Conservation (phyloP, 805 yeast genomes). For the Metschnikowia reukaufii region DNA sequence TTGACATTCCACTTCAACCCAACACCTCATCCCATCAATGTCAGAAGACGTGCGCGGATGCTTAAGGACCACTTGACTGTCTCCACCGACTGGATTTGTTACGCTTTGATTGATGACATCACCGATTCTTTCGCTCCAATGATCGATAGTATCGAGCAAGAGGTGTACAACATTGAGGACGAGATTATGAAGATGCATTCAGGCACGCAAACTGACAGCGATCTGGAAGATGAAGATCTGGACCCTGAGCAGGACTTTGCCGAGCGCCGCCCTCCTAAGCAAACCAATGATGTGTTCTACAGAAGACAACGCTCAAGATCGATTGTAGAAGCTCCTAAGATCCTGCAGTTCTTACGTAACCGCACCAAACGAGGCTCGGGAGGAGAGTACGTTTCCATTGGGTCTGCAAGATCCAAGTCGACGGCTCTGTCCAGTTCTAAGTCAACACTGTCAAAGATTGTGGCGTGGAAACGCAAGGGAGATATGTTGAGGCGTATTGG, state of each 20-base stretch:
- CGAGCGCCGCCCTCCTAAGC: conserved; percentile 13
- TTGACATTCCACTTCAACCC: conserved; percentile 92
- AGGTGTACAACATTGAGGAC: conserved; percentile 92
- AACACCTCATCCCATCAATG: conserved; percentile 95
- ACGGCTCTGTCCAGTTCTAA: conserved; percentile 27
- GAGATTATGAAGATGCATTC: conserved; percentile 86
- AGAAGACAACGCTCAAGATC: conserved; percentile 38
- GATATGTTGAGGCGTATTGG: conserved; percentile 95
- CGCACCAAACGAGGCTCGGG: conserved; percentile 17
- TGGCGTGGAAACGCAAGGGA: conserved; percentile 84
- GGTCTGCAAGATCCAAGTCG: conserved; percentile 11
- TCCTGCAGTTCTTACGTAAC: conserved; percentile 10
- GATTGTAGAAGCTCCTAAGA: conserved; percentile 30
- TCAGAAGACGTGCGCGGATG: conserved; percentile 86
- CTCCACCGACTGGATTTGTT: conserved; percentile 94
- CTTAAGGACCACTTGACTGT: conserved; percentile 86
- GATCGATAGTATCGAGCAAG: conserved; percentile 91
- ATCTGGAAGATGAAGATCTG: conserved; percentile 37
- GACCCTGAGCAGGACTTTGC: conserved; percentile 32
- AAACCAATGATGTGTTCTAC: conserved; percentile 28
- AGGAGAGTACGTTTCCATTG: conserved; percentile 15
- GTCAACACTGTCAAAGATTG: conserved; percentile 48
- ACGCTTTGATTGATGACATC: conserved; percentile 93
- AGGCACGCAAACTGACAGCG: conserved; percentile 49
- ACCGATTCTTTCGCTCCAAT: conserved; percentile 97